These are phyloP conservation scores for Dendrobium nobile DNA, from an alignment of 106 monocot genomes.

Conservation along the genomic window DNA sequence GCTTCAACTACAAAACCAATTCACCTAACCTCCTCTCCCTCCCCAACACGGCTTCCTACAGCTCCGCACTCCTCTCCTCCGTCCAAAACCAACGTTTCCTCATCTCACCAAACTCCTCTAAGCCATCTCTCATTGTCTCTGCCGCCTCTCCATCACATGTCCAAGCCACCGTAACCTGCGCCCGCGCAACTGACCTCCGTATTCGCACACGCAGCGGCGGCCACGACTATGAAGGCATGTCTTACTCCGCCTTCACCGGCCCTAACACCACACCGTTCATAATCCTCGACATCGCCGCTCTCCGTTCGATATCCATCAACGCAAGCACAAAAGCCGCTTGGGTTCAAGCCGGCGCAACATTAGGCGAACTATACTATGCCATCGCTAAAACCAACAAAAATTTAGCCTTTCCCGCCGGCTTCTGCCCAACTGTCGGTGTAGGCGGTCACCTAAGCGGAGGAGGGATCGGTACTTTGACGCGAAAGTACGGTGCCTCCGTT, in stretches of 20 bases:
- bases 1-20: not conserved
- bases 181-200: conserved; percentile 6
- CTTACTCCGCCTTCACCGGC: conserved; percentile 10
- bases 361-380: conserved; percentile 42
- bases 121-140: conserved; percentile 34
- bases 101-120: conserved; percentile 3
- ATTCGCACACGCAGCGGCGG: conserved; percentile 54
- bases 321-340: conserved; percentile 20
- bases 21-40: conserved; percentile 18
- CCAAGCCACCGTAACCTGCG: conserved; percentile 30
- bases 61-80: conserved; percentile 22
- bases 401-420: conserved; percentile 30
- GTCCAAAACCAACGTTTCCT: conserved; percentile 40
- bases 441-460: conserved; percentile 52
- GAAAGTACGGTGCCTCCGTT: conserved; percentile 33
- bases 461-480: conserved; percentile 29
- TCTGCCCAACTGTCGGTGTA: conserved; percentile 32
- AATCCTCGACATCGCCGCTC: conserved; percentile 30
- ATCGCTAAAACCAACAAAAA: conserved; percentile 8
- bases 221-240: conserved; percentile 63
- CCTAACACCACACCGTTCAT: not conserved
- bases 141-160: conserved; percentile 24
- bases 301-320: conserved; percentile 29
- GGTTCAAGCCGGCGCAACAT: conserved; percentile 48
- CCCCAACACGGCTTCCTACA: conserved; percentile 20